phyloP scores from a whole-genome alignment of 2,329 filamentous ascomycete genomes.

The Aspergillus hiratsukae region DNA sequence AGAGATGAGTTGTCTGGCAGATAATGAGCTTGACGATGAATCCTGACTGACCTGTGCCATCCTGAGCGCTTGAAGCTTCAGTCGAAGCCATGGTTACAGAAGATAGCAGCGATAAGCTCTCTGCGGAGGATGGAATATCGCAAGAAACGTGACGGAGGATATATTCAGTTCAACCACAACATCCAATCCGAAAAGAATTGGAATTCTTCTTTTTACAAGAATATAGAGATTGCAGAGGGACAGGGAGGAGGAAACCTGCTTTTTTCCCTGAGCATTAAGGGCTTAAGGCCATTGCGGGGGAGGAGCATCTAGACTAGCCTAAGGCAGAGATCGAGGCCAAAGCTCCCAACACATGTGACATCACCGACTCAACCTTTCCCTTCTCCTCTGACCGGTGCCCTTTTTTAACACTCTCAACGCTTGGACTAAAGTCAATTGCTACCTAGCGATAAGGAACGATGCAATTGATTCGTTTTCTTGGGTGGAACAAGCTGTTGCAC shows the following conservation, averaged over 20 bases:
- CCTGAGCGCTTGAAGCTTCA: conserved; percentile 6
- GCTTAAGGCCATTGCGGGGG: not conserved
- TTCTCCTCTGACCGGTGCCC: not conserved
- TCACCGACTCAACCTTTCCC: conserved; percentile 9
- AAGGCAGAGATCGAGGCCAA: conserved; percentile 5
- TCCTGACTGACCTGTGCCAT: conserved; percentile 28
- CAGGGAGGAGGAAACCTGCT: not conserved
- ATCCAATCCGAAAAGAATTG: not conserved
- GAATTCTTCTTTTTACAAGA: not conserved
- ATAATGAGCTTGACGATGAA: not conserved
- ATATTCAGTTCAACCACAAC: not conserved
- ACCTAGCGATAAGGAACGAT: not conserved
- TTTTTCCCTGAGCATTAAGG: not conserved
- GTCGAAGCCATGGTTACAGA: conserved; percentile 18
- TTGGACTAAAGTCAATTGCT: not conserved
- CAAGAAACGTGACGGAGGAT: not conserved
- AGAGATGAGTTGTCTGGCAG: conserved; percentile 3
- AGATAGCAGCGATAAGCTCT: not conserved
- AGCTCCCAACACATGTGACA: conserved; percentile 12
- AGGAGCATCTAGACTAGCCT: conserved; percentile 3
- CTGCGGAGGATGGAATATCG: not conserved
- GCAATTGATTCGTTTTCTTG: not conserved
- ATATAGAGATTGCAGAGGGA: not conserved
- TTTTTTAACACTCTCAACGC: not conserved
- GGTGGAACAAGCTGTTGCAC: not conserved